Evolutionary conservation across 495 filamentous ascomycete species (phyloP), one percentile per base, ranked within the genome.

Genomic region (Aspergillus sclerotioniger): DNA sequence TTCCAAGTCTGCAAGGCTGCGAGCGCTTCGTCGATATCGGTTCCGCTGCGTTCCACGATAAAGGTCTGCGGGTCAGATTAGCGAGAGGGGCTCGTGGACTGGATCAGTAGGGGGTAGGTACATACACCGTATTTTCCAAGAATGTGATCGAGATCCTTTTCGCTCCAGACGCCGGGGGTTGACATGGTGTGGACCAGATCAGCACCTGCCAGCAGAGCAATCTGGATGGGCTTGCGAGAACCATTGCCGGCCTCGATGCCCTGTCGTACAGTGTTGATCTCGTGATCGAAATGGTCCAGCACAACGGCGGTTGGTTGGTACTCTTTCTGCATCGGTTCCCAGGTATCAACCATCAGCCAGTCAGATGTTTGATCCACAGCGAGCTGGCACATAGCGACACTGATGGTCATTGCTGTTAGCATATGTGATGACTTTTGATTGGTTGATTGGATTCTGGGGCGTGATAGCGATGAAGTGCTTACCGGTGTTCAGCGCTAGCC

Each of bases 281-380:
- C 91, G 66, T 95, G 72, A 56, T 91, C 82, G 64, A 96, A 91
- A 68, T 96, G 92, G 62, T 95, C 90, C 48, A 96, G 76, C 50
- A 97, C 92, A 37, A 87, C 79, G 1, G 92, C 92, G 9, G 92
- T 96, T 10, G 91, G 91, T 66, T 90, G 88, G 64, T 96, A 97
- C 51, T 87, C 82, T 59, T 86, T 85, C 59, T 92, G 86, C 60
- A 82, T 77, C 3, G 84, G 82, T 64, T 90, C 84, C 84, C 87
- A 91, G 0, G 89, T 84, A 71, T 96, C 92, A 20, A 96, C 87
- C 89, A 92, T 92, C 39, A 92, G 75, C 87, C 88, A 92, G 61
- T 83, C 79, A 0, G 86, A 83, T 49, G 86, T 88, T 59, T 87
- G 78, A 53, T 90, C 86, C 28, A 89, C 86, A 8, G 92, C 93